Conservation (phyloP, 129 eudicot species). For the Tagetes erecta region DNA sequence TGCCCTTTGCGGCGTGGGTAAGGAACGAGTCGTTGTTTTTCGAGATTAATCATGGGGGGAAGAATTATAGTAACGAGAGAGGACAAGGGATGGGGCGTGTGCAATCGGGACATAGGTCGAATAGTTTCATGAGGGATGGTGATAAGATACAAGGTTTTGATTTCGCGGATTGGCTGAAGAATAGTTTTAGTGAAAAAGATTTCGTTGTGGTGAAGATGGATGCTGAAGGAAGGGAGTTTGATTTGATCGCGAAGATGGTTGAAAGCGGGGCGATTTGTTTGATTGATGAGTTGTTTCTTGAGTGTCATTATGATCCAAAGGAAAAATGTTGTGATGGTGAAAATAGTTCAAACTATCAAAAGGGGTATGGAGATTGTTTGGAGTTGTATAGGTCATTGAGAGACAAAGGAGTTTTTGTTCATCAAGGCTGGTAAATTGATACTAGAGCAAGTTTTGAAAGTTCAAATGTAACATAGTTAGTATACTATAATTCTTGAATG, state of each 20-base stretch:
- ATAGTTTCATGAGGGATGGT: constrained; percentile 35
- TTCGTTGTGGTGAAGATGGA: constrained; percentile 83
- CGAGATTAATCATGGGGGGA: constrained; percentile 53
- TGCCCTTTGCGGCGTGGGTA: constrained; percentile 80
- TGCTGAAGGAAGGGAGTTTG: constrained; percentile 69
- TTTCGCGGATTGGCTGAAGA: constrained; percentile 64
- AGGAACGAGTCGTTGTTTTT: constrained; percentile 66
- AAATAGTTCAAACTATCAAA: constrained; percentile 52
- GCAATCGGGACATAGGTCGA: constrained; percentile 56
- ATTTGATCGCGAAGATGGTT: constrained; percentile 51
- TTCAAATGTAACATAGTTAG: not conserved
- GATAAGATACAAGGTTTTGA: constrained; percentile 67
- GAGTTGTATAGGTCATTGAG: constrained; percentile 62
- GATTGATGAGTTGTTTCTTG: constrained; percentile 79
- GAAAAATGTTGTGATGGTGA: constrained; percentile 53
- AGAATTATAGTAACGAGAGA: constrained; percentile 34
- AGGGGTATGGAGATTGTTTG: constrained; percentile 50
- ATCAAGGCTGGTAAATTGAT: constrained; percentile 52
- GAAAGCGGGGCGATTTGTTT: constrained; percentile 69
- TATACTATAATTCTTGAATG: not conserved
- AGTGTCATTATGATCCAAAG: constrained; percentile 63
- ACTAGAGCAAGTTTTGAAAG: not conserved
- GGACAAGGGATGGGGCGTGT: constrained; percentile 63
- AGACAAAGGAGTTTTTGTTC: constrained; percentile 66
- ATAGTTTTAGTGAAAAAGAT: constrained; percentile 41